These are phyloP conservation scores for Eucalyptus urophylla DNA, from an alignment of 345 rosid species.

Conservation along the genomic window DNA sequence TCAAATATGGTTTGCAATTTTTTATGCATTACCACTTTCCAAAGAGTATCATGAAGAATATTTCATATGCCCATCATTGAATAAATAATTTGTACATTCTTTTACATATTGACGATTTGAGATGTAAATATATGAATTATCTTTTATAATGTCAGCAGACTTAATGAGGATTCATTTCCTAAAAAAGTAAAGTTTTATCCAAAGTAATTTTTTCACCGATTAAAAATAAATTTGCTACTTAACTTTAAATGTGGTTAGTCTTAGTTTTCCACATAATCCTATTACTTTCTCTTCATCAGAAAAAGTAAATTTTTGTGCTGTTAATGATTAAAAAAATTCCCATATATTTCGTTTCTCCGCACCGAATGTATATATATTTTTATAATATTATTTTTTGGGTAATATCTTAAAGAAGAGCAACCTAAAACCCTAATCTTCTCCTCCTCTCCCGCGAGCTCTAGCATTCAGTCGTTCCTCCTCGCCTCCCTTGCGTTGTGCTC, in stretches of 20 bases:
- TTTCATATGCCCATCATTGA: background rate
- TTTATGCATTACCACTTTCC: rapidly evolving
- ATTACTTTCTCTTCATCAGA: background rate
- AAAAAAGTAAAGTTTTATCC: rapidly evolving
- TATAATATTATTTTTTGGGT: too few relatives aligned
- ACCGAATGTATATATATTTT: background rate
- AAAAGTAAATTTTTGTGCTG: background rate
- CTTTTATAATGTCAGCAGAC: rapidly evolving
- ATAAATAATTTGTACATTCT: background rate
- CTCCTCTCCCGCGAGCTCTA: background rate
- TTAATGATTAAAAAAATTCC: background rate
- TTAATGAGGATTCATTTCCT: background rate
- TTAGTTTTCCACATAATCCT: background rate
- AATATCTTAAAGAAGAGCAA: background rate
- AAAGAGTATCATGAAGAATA: rapidly evolving
- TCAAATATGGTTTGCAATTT: background rate
- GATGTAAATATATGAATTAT: background rate
- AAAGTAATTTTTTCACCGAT: background rate
- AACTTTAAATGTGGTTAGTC: background rate
- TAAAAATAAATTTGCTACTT: background rate
- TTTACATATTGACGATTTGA: rapidly evolving
- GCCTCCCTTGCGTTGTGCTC: background rate
- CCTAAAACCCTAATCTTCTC: background rate
- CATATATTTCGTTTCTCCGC: background rate
- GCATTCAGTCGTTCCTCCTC: background rate